These are phyloP conservation scores for Phytopythium helicoides DNA, from an alignment of 352 stramenopile species.

Conservation along the genomic window DNA sequence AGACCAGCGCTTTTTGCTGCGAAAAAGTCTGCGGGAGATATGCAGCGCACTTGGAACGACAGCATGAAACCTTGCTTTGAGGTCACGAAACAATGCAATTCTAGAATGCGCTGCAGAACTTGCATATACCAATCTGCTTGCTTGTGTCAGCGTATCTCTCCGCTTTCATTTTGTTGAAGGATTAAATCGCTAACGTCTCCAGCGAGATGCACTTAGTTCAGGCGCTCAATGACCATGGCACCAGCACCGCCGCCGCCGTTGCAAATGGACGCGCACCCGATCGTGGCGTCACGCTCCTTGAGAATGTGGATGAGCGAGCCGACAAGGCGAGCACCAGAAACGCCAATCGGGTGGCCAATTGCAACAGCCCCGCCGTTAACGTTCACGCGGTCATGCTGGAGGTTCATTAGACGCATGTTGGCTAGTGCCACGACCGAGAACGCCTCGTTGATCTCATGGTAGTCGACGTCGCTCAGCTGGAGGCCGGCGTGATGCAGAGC, in stretches of 20 bases:
- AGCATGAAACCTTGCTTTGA: neutral
- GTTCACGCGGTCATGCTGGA: conserved; percentile 94
- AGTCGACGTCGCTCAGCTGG: conserved; percentile 93
- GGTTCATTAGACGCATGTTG: conserved; percentile 94
- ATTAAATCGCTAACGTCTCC: too few species aligned
- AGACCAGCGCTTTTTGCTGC: conserved; percentile 79
- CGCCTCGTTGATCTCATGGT: conserved; percentile 99
- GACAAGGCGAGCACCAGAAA: conserved; percentile 93
- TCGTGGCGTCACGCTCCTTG: conserved; percentile 93
- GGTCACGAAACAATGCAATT: neutral
- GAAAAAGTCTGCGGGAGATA: conserved; percentile 80
- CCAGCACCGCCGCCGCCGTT: conserved; percentile 97
- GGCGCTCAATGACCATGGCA: conserved; percentile 93
- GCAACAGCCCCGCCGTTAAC: conserved; percentile 94
- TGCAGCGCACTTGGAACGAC: conserved; percentile 38
- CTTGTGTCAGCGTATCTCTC: too few species aligned
- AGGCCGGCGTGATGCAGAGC: conserved; percentile 92
- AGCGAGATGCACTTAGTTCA: neutral
- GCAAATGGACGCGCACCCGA: conserved; percentile 97
- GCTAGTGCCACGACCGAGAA: conserved; percentile 97
- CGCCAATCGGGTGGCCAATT: conserved; percentile 81
- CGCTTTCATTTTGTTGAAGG: too few species aligned
- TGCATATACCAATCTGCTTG: too few species aligned
- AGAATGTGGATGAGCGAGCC: conserved; percentile 94
- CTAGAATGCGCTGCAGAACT: neutral